Conservation (phyloP, 768 basidiomycete genomes). For the Amyloporia xantha region DNA sequence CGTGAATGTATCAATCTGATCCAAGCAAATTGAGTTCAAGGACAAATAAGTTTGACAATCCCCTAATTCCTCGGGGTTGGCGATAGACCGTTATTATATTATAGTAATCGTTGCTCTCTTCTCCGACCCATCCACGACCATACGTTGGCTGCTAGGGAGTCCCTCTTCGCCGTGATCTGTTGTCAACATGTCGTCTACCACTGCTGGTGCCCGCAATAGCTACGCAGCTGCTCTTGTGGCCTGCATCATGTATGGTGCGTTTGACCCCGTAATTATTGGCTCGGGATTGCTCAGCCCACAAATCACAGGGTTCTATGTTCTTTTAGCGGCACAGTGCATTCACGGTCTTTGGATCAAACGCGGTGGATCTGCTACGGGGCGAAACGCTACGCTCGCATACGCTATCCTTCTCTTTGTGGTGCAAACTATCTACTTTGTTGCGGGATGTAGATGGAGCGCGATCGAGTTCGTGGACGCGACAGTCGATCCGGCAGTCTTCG, state of each 20-base stretch:
- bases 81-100: too few species aligned
- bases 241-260: neutral
- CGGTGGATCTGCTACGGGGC: neutral
- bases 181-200: neutral
- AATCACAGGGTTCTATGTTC: neutral
- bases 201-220: neutral
- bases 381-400: neutral
- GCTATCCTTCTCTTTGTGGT: neutral
- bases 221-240: neutral
- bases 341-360: neutral
- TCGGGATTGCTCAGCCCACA: neutral
- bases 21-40: too few species aligned
- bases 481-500: neutral
- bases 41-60: too few species aligned
- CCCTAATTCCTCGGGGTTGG: too few species aligned
- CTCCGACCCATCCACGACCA: too few species aligned
- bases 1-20: too few species aligned
- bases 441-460: neutral
- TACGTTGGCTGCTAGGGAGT: too few species aligned
- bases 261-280: neutral
- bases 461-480: constrained; percentile 4
- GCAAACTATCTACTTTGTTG: constrained; percentile 1
- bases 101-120: too few species aligned
- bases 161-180: too few species aligned
- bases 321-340: neutral